Evolutionary conservation across 2,329 filamentous ascomycete genomes (phyloP), one percentile per base, ranked within the genome.

Genomic region (Ascosphaera apis): DNA sequence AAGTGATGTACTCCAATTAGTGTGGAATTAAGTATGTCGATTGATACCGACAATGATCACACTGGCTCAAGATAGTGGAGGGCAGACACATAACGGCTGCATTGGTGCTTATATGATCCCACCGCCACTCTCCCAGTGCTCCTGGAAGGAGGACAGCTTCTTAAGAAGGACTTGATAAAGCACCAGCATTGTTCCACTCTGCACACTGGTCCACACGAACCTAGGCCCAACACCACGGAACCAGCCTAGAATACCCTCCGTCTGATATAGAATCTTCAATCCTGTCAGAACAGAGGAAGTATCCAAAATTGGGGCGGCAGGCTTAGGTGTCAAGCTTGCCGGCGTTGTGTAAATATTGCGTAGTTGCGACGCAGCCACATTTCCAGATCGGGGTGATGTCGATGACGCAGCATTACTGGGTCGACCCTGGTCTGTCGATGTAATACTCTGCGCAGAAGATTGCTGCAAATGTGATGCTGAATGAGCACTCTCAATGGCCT

Each of bases 171-270:
- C 77, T 59, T 95, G 86, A 55, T 95, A 95, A 53, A 93, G 63
- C 46, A 95, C 84, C 51, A 95, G 63, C 86, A 95, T 95, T 44
- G 82, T 91, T 31, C 84, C 80, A 49, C 80, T 92, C 61, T 98
- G 88, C 39, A 95, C 81, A 49, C 86, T 92, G 15, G 88, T 98
- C 88, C 88, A 98, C 11, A 95, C 81, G 39, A 76, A 76, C 37
- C 88, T 71, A 1, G 88, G 88, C 0, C 86, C 86, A 1, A 98
- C 86, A 17, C 88, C 88, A 39, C 88, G 72, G 57, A 98, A 98
- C 74, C 82, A 91, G 1, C 88, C 91, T 2, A 68, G 69, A 12
- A 95, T 46, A 1, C 88, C 88, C 56, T 98, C 88, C 4, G 77
- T 81, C 44, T 69, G 72, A 58, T 95, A 98, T 47, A 98, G 91